Evolutionary conservation across 192 early-diverging fungal species (phyloP).

Genomic region (Chytriomyces hyalinus): DNA sequence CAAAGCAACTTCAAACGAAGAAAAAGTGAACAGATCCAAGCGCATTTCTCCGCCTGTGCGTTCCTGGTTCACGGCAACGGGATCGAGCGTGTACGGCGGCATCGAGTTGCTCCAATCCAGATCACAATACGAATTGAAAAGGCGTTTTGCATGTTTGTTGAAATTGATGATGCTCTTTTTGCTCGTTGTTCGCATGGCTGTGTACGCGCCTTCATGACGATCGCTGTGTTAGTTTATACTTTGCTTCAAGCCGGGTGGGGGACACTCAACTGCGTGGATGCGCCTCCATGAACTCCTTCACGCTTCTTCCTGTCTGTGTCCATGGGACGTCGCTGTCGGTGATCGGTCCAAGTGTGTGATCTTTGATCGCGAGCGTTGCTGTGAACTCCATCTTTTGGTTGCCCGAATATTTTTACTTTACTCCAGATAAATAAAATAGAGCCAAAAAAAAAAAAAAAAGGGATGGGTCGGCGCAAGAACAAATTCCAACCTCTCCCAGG

Average conservation of each 20-base stretch:
- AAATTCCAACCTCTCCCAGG: too few relatives aligned
- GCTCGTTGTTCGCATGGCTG: conserved; percentile 65
- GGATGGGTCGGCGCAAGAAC: too few relatives aligned
- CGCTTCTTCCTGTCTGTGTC: background rate
- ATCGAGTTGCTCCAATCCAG: conserved; percentile 47
- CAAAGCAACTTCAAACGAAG: background rate
- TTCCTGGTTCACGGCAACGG: conserved; percentile 13
- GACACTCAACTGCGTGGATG: background rate
- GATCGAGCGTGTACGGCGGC: background rate
- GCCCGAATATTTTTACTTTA: too few relatives aligned
- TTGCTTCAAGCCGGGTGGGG: background rate
- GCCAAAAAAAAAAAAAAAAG: too few relatives aligned
- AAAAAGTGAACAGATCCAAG: background rate
- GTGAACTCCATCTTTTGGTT: too few relatives aligned
- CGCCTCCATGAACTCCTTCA: background rate
- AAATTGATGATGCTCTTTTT: conserved; percentile 60
- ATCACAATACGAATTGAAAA: conserved; percentile 52
- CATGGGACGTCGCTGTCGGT: background rate
- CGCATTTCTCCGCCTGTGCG: conserved; percentile 22
- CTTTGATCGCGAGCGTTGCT: too few relatives aligned
- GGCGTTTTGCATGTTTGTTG: conserved; percentile 54
- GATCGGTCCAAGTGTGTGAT: too few relatives aligned
- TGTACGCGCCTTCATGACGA: conserved; percentile 59
- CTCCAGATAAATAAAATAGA: too few relatives aligned
- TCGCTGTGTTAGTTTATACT: background rate